These are phyloP conservation scores for Bipolaris bicolor DNA, from an alignment of 2,329 filamentous ascomycete species.

Conservation along the genomic window DNA sequence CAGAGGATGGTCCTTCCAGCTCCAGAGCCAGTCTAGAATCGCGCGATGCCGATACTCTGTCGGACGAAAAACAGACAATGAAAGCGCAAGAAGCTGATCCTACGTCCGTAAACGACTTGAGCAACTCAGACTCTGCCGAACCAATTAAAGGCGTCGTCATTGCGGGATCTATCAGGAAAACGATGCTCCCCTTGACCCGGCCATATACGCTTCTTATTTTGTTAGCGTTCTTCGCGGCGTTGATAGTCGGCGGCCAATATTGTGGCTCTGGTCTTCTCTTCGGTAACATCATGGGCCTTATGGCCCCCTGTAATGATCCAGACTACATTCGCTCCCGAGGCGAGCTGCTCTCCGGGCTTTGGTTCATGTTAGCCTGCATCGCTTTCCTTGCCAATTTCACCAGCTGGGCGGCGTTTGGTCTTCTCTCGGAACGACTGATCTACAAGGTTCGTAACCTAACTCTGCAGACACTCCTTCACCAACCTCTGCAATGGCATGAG, in stretches of 20 bases:
- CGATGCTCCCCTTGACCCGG: conserved; percentile 50
- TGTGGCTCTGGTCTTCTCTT: conserved; percentile 65
- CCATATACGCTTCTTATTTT: conserved; percentile 55
- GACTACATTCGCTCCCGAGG: conserved; percentile 58
- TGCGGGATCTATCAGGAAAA: conserved; percentile 35
- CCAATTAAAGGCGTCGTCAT: conserved; percentile 26
- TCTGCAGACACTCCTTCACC: conserved; percentile 68
- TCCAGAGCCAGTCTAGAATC: conserved; percentile 30
- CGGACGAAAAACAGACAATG: conserved; percentile 28
- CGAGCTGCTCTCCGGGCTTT: conserved; percentile 62
- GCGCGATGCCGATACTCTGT: conserved; percentile 28
- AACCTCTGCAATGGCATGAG: conserved; percentile 75
- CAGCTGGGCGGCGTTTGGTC: conserved; percentile 64
- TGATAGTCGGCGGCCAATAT: conserved; percentile 63
- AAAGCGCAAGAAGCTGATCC: conserved; percentile 14
- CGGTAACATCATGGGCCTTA: conserved; percentile 63
- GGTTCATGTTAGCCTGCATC: conserved; percentile 65
- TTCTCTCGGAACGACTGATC: conserved; percentile 68
- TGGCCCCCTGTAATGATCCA: conserved; percentile 61
- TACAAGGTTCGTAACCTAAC: conserved; percentile 68
- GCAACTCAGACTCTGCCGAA: conserved; percentile 13
- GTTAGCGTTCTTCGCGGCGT: conserved; percentile 58
- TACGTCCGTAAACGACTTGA: not conserved
- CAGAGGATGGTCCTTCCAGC: conserved; percentile 48
- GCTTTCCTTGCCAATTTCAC: conserved; percentile 67